phyloP scores from a whole-genome alignment of 2,329 filamentous ascomycete genomes.

The Calonectria honghensis region DNA sequence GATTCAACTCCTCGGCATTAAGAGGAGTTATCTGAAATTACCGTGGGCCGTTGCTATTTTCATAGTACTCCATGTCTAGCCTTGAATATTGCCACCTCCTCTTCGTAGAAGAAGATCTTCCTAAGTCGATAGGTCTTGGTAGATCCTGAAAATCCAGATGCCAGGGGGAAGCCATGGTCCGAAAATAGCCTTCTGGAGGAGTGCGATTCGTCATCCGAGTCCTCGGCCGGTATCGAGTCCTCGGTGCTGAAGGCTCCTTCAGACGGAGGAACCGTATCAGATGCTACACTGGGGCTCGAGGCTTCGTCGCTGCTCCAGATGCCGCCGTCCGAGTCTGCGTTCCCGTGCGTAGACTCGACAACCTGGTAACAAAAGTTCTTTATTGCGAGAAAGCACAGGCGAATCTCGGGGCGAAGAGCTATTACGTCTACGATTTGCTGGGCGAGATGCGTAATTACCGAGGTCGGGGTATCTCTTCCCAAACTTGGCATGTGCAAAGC shows the following conservation, averaged over 20 bases:
- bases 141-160: conserved; percentile 8
- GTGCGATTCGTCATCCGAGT: conserved; percentile 40
- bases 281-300: conserved; percentile 30
- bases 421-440: conserved; percentile 44
- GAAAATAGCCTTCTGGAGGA: conserved; percentile 33
- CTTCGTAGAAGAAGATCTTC: conserved; percentile 39
- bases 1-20: conserved; percentile 29
- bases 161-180: conserved; percentile 21
- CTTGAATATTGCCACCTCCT: conserved; percentile 42
- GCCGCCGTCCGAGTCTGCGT: conserved; percentile 32
- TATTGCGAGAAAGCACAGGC: conserved; percentile 39
- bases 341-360: conserved; percentile 34
- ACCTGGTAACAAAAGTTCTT: conserved; percentile 36
- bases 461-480: conserved; percentile 27
- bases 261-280: conserved; percentile 30
- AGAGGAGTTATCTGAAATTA: conserved; percentile 22
- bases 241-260: conserved; percentile 35
- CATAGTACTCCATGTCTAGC: conserved; percentile 40
- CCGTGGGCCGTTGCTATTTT: conserved; percentile 30
- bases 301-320: conserved; percentile 36
- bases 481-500: conserved; percentile 40
- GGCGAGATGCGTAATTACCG: conserved; percentile 27
- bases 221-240: conserved; percentile 33
- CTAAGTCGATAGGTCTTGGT: conserved; percentile 37
- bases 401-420: conserved; percentile 40